A percentile compares a stretch with the other conserved stretches of the same genome.
Evolutionary conservation across 139 green algal genomes (phyloP).

Genomic region (Volvox africanus): DNA sequence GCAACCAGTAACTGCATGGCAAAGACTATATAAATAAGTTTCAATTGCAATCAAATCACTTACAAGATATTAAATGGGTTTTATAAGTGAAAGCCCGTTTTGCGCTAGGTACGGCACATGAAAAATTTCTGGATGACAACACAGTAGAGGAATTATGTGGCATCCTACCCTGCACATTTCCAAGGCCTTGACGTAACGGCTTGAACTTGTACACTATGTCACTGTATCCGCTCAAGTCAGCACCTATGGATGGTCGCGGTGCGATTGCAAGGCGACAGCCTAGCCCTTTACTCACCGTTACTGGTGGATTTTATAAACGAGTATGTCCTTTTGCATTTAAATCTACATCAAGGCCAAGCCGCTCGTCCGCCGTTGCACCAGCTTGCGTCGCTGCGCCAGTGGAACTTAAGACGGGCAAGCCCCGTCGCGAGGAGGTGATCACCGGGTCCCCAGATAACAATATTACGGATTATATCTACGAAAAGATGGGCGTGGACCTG

Average conservation of each 20-base stretch:
- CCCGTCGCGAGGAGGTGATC: constrained; percentile 77
- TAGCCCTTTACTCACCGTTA: neutral
- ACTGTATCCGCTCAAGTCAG: neutral
- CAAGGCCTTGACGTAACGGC: neutral
- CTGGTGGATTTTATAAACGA: neutral
- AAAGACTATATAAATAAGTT: neutral
- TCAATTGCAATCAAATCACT: neutral
- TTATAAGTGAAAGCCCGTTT: neutral
- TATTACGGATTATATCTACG: constrained; percentile 95
- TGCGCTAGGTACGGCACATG: neutral
- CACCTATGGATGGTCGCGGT: neutral
- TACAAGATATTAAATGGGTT: too few species aligned
- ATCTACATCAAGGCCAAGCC: neutral
- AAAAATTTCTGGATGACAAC: constrained; percentile 13
- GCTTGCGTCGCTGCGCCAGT: constrained; percentile 31
- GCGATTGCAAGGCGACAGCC: neutral
- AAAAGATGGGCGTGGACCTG: constrained; percentile 94
- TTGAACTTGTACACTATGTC: neutral
- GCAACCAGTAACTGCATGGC: too few species aligned
- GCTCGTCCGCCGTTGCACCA: neutral
- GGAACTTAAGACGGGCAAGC: constrained; percentile 38
- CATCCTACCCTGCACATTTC: neutral
- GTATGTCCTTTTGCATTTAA: constrained; percentile 5
- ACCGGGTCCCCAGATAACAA: constrained; percentile 93
- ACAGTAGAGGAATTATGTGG: neutral